A percentile compares a stretch with the other conserved stretches of the same genome.
Evolutionary conservation across 2,329 filamentous ascomycete species (phyloP).

Genomic region (Colletotrichum orbiculare): DNA sequence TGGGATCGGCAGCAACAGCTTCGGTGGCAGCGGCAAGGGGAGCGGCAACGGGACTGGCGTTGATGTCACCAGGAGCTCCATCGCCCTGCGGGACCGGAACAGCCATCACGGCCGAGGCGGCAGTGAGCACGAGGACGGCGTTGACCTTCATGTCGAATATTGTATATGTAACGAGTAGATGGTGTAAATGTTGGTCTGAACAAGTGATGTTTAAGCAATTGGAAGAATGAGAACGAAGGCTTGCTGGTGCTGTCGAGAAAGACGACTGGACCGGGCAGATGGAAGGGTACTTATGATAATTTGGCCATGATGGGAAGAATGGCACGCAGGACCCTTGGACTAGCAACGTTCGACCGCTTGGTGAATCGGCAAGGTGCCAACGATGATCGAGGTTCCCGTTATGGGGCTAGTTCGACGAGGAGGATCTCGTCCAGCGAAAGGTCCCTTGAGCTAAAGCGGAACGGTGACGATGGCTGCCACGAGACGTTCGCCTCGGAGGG

Average conservation of each 20-base stretch:
- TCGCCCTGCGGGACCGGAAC: slow-evolving; percentile 22
- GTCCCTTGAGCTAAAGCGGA: slow-evolving; percentile 7
- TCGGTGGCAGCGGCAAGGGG: too few species aligned
- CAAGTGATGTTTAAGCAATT: background rate
- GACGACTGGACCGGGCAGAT: background rate
- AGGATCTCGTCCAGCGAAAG: background rate
- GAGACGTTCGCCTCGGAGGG: background rate
- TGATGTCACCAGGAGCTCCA: background rate
- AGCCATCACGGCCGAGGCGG: slow-evolving; percentile 40
- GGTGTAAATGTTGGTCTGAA: background rate
- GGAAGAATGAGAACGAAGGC: slow-evolving; percentile 9
- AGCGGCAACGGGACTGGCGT: background rate
- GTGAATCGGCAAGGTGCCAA: too few species aligned
- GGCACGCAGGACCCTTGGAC: background rate
- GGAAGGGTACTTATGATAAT: slow-evolving; percentile 27
- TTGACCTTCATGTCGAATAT: slow-evolving; percentile 46
- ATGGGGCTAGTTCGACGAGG: background rate
- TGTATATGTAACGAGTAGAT: background rate
- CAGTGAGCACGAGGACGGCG: slow-evolving; percentile 41
- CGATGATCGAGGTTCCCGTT: background rate
- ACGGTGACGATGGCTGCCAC: slow-evolving; percentile 12
- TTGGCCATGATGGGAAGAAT: background rate
- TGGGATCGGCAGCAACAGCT: too few species aligned
- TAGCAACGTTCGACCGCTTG: background rate
- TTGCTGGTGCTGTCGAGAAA: slow-evolving; percentile 20